Evolutionary conservation across 1,284 basidiomycete genomes (phyloP), one percentile per base, ranked within the genome.

Genomic region (Apiotrichum laibachii): DNA sequence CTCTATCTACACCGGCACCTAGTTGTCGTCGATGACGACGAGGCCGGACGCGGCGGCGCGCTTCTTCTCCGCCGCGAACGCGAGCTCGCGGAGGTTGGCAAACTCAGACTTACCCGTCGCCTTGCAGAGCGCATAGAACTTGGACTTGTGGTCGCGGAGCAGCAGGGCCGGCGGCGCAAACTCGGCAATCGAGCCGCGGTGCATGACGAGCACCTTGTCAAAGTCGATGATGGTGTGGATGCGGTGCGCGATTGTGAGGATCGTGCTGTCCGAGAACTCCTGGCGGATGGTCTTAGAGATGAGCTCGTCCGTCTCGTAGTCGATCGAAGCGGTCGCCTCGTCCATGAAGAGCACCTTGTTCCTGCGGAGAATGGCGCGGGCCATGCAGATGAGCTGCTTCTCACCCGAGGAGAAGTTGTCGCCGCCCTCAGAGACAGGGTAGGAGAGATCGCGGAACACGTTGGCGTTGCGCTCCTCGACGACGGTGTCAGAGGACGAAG

Each of bases 391-490:
- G 31, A 91, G 77, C 76, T 91, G 90, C 70, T 90, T 89, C 76
- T 92, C 88, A 15, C 92, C 92, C 8, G 88, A 88, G 0, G 88
- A 92, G 73, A 95, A 94, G 77, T 95, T 96, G 47, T 94, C 92
- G n/a, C 92, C 92, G 16, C 75, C 73, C 60, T 79, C 78, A 33
- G 67, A 72, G 12, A 96, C 91, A 16, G 85, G 76, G 0, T 88
- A 90, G 61, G 92, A 89, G 2, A 97, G 82, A 72, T 92, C 86
- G 37, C 85, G 84, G 84, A 96, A 96, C 6, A 92, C 85, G 64
- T 93, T 93, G 39, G 79, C 82, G 69, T 95, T 95, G 59, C 90
- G 79, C 6, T 73, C 82, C 10, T 80, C 79, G n/a, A 79, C 49
- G 18, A 44, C 37, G 4, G 51, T 55, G 39, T 37, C 31, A 40